These are phyloP conservation scores for Metarhizium guizhouense DNA, from an alignment of 2,329 filamentous ascomycete species.

Conservation along the genomic window DNA sequence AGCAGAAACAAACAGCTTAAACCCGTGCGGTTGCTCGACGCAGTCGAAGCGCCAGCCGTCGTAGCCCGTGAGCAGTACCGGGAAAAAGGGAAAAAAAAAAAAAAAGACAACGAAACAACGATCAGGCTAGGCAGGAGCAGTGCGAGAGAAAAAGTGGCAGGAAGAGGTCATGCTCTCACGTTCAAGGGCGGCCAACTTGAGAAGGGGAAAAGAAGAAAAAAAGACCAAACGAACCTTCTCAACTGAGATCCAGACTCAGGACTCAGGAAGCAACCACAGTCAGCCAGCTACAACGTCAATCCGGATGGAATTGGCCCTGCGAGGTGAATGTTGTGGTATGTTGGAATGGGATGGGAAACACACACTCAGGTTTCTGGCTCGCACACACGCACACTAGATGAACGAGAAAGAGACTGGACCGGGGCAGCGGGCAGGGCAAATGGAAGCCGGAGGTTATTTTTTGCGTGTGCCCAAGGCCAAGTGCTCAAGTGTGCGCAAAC, in stretches of 20 bases:
- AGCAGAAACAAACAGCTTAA: not conserved
- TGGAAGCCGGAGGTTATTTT: constrained; percentile 23
- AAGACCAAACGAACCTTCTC: not conserved
- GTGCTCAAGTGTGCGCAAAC: not conserved
- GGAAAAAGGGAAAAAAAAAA: not conserved
- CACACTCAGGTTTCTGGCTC: not conserved
- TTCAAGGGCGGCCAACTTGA: not conserved
- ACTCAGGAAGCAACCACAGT: not conserved
- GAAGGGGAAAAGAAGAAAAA: not conserved
- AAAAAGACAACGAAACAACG: not conserved
- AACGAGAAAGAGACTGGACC: not conserved
- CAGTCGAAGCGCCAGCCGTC: constrained; percentile 2
- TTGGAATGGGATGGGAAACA: not conserved
- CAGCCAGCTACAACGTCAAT: not conserved
- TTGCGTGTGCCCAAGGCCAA: constrained; percentile 28
- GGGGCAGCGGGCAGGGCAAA: constrained; percentile 13
- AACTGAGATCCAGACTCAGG: not conserved
- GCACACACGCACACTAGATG: not conserved
- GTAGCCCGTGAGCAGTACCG: not conserved
- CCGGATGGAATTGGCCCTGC: not conserved
- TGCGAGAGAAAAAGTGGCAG: not conserved
- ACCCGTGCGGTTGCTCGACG: constrained; percentile 2
- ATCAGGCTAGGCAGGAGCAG: not conserved
- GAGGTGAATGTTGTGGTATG: not conserved
- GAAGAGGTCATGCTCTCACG: not conserved